Evolutionary conservation across 805 yeast genomes (phyloP), one percentile per base, ranked within the genome.

Genomic region (Lachancea cidri): DNA sequence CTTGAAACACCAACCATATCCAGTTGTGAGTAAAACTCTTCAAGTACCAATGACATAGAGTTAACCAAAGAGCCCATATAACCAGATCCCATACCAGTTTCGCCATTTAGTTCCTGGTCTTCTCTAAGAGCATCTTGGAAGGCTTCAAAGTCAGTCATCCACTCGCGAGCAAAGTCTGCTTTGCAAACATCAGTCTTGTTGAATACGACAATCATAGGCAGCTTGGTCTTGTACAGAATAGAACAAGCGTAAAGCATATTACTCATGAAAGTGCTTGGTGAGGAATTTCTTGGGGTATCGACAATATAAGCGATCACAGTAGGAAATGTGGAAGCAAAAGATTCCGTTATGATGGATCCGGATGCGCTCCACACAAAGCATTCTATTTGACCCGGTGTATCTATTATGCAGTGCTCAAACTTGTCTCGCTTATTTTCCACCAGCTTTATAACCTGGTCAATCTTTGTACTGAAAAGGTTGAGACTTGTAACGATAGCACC

Each of bases 191-290:
- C 99, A 2, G 93, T 85, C 66, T 93, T 93, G 68, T 93, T 93
- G 72, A 93, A 93, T 1, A 93, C 98, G 19, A 93, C 74, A 54
- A 93, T 83, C 96, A 93, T 88, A 14, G 99, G 99, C 42, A 93
- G 73, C 59, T 91, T 89, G 17, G 97, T 91, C 66, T 93, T 93
- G 70, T 93, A 93, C 35, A 93, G 72, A 38, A 93, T 91, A 5
- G 98, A 91, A 67, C 98, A 93, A 0, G 99, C 98, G 58, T 93
- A 93, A 25, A 93, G 74, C 99, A 93, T 93, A 63, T 93, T 93
- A 40, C 98, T 89, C 77, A 93, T 93, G 63, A 93, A 93, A 2
- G 99, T 93, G 0, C 96, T 85, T 33, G 98, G 98, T 2, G 94
- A 81, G 1, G 95, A 71, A 46, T 89, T 84, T 60, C 98, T 75